Conservation (phyloP, 805 yeast species). For the Jamesozyma gamospora region DNA sequence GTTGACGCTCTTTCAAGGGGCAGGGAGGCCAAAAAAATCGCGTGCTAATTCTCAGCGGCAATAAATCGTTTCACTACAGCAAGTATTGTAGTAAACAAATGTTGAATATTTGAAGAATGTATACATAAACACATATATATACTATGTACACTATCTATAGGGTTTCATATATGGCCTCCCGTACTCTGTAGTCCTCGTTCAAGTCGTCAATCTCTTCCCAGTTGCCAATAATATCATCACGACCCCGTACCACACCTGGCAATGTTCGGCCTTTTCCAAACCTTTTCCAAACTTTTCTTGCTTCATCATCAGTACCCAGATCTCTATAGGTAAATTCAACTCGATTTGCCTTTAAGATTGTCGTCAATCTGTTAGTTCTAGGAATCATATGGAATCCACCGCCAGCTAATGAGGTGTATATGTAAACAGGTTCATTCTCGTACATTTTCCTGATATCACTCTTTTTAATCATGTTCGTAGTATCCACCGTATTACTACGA, state of each 20-base stretch:
- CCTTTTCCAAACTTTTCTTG: slow-evolving; percentile 76
- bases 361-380: slow-evolving; percentile 64
- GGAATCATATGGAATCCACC: slow-evolving; percentile 70
- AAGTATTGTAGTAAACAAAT: no score
- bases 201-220: slow-evolving; percentile 81
- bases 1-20: no score
- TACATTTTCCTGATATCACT: slow-evolving; percentile 15
- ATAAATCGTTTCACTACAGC: no score
- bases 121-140: no score
- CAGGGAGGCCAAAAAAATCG: no score
- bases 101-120: no score
- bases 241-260: slow-evolving; percentile 80
- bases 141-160: slow-evolving; percentile 23
- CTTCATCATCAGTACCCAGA: slow-evolving; percentile 79
- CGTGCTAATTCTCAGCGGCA: no score
- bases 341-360: slow-evolving; percentile 66
- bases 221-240: slow-evolving; percentile 74
- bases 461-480: slow-evolving; percentile 4
- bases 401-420: slow-evolving; percentile 81
- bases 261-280: slow-evolving; percentile 59
- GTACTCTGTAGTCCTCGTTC: slow-evolving; percentile 64
- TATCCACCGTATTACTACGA: neutral
- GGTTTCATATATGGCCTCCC: slow-evolving; percentile 56
- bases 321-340: slow-evolving; percentile 62
- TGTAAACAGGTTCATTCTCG: slow-evolving; percentile 53